Conservation (phyloP, 352 stramenopile genomes). For the Pythium pyrilobum region DNA sequence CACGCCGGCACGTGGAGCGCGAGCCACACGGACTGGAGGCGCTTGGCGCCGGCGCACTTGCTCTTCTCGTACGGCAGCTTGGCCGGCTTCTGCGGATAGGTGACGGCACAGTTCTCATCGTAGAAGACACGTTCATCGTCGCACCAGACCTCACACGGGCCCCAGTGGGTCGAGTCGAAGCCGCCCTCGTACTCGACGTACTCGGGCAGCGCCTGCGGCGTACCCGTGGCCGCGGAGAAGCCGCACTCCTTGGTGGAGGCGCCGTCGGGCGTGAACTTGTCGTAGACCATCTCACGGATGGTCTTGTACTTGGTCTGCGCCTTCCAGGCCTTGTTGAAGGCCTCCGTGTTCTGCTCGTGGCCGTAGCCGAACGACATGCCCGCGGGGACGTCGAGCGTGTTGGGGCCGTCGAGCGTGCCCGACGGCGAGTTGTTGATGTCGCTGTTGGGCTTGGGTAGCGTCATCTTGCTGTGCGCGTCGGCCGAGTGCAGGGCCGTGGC, state of each 20-base stretch:
- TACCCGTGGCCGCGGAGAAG: background rate
- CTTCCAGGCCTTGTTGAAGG: slow-evolving; percentile 16
- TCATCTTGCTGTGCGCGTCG: background rate
- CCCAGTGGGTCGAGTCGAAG: slow-evolving; percentile 29
- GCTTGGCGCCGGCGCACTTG: slow-evolving; percentile 25
- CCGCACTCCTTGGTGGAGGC: slow-evolving; percentile 9
- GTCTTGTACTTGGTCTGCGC: slow-evolving; percentile 12
- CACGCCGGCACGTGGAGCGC: slow-evolving; percentile 24
- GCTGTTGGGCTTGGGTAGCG: background rate
- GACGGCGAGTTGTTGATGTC: background rate
- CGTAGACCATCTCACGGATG: background rate
- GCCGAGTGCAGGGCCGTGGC: background rate
- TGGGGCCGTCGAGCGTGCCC: background rate
- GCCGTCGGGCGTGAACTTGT: slow-evolving; percentile 3
- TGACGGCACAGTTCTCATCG: slow-evolving; percentile 34
- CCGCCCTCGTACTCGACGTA: slow-evolving; percentile 18
- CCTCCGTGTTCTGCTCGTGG: slow-evolving; percentile 12
- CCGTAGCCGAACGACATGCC: slow-evolving; percentile 10
- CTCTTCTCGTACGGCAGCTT: slow-evolving; percentile 30
- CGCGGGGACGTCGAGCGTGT: background rate
- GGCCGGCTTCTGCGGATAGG: slow-evolving; percentile 26
- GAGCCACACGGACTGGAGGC: slow-evolving; percentile 23
- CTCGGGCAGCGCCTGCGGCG: background rate
- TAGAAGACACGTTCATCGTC: slow-evolving; percentile 35
- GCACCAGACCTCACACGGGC: slow-evolving; percentile 15